Conservation (phyloP, 192 early-diverging fungal species). For the Lobosporangium transversale region DNA sequence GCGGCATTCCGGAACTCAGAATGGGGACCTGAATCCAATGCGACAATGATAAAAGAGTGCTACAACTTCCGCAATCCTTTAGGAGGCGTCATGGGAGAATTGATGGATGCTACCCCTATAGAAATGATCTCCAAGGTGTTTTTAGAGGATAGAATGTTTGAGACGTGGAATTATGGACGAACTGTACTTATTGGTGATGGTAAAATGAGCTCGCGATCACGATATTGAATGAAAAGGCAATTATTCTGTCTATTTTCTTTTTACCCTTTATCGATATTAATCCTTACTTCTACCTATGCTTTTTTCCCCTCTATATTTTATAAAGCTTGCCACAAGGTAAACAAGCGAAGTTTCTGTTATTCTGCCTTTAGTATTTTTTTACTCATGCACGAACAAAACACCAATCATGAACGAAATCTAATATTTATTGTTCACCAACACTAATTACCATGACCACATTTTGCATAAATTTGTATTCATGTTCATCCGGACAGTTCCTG, state of each 20-base stretch:
- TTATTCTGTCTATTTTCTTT: not conserved
- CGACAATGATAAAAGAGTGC: constrained; percentile 5
- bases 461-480: no score
- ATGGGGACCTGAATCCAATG: constrained; percentile 18
- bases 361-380: no score
- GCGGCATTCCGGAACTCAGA: constrained; percentile 6
- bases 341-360: not conserved
- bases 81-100: constrained; percentile 4
- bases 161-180: constrained; percentile 21
- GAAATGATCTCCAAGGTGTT: constrained; percentile 8
- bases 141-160: constrained; percentile 18
- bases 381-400: no score
- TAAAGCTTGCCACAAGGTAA: not conserved
- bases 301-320: not conserved
- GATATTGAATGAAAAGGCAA: no score
- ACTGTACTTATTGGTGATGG: constrained; percentile 33
- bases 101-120: constrained; percentile 12
- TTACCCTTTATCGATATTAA: not conserved
- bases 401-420: no score
- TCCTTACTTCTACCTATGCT: not conserved
- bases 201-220: not conserved
- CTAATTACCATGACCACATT: no score
- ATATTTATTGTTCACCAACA: no score
- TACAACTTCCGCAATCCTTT: constrained; percentile 1
- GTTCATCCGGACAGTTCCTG: constrained; percentile 16